A percentile compares a stretch with the other conserved stretches of the same genome.
Conservation (phyloP, 139 green algal genomes). For the Chlamydomonas sphaeroides region DNA sequence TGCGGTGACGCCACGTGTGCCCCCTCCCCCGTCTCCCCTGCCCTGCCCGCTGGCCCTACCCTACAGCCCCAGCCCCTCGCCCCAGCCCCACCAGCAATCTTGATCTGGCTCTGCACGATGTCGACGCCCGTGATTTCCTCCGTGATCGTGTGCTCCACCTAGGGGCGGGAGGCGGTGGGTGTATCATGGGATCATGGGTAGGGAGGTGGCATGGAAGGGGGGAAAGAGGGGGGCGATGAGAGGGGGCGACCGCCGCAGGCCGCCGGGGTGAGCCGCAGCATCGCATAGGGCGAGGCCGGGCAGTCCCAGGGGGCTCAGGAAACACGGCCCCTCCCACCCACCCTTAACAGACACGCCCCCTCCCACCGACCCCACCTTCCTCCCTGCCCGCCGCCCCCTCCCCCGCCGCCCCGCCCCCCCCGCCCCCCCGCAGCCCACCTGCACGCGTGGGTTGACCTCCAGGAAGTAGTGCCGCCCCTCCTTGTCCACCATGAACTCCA, state of each 20-base stretch:
- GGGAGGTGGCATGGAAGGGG: neutral
- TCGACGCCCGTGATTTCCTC: conserved; percentile 97
- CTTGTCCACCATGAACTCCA: conserved; percentile 99
- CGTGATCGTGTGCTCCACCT: conserved; percentile 98
- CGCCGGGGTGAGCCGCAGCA: too few relatives aligned
- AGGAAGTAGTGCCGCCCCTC: conserved; percentile 95
- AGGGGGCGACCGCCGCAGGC: too few relatives aligned
- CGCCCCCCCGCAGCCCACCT: conserved; percentile 51
- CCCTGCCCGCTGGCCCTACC: too few relatives aligned
- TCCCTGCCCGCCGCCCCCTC: neutral
- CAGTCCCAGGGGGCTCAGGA: too few relatives aligned
- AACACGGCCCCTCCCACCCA: too few relatives aligned
- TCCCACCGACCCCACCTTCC: too few relatives aligned
- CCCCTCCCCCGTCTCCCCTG: too few relatives aligned
- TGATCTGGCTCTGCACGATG: conserved; percentile 92
- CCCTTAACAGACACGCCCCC: too few relatives aligned
- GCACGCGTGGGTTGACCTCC: conserved; percentile 96
- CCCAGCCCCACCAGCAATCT: conserved; percentile 83
- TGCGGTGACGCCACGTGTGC: too few relatives aligned
- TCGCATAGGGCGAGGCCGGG: too few relatives aligned
- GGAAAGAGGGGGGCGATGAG: neutral
- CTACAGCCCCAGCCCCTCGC: too few relatives aligned
- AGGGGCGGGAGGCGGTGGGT: neutral
- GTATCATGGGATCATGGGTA: neutral
- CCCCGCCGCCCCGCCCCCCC: too few relatives aligned